Evolutionary conservation across 2,329 filamentous ascomycete genomes (phyloP).

Genomic region (Nannizzia gypsea): DNA sequence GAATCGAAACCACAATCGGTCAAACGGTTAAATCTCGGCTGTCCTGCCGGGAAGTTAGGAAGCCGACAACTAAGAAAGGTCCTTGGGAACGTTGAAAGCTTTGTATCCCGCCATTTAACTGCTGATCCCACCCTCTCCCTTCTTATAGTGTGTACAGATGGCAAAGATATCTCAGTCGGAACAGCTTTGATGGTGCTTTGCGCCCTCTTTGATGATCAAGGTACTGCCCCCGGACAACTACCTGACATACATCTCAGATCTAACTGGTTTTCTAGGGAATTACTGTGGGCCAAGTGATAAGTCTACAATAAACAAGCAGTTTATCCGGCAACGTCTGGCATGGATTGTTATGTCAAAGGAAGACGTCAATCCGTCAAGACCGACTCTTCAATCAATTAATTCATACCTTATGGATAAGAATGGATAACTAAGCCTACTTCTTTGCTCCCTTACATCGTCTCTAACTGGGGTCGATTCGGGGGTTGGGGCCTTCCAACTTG

Average conservation of each 20-base stretch:
- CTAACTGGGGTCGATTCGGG: too few relatives aligned
- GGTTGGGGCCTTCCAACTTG: too few relatives aligned
- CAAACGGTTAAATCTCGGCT: conserved; percentile 44
- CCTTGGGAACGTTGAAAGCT: conserved; percentile 50
- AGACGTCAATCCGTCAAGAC: conserved; percentile 68
- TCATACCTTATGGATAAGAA: conserved; percentile 64
- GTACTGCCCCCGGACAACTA: conserved; percentile 26
- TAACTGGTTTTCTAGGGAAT: conserved; percentile 19
- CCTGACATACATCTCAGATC: background rate
- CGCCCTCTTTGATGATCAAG: conserved; percentile 55
- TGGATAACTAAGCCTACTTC: too few relatives aligned
- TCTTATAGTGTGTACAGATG: conserved; percentile 61
- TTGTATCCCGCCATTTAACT: conserved; percentile 34
- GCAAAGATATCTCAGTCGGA: conserved; percentile 70
- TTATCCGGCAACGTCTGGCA: conserved; percentile 66
- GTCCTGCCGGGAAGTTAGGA: conserved; percentile 63
- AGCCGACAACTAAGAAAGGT: conserved; percentile 70
- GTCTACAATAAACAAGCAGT: conserved; percentile 52
- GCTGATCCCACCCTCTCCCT: conserved; percentile 26
- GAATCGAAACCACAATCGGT: conserved; percentile 14
- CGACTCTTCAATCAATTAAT: conserved; percentile 84
- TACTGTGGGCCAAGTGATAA: conserved; percentile 21
- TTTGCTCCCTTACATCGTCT: too few relatives aligned
- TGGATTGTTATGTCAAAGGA: conserved; percentile 70
- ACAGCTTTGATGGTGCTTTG: conserved; percentile 66